A percentile compares a stretch with the other conserved stretches of the same genome.
These are phyloP conservation scores for Trichopus zeylanicus DNA, from an alignment of 116 monocot species.

Conservation along the genomic window DNA sequence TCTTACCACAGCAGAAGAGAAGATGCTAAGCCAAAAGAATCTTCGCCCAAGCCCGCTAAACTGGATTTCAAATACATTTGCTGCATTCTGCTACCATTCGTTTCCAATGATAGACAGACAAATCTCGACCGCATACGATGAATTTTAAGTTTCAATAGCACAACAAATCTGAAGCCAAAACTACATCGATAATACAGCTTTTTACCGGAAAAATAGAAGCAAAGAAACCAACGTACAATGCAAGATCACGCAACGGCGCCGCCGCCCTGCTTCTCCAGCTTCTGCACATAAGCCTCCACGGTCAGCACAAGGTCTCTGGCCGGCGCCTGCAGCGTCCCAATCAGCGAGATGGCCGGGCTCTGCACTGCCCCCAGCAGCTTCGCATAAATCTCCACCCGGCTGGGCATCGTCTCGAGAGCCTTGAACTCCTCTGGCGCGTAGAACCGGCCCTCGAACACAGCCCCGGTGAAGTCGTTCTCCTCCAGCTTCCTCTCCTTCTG, in stretches of 20 bases:
- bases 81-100: no score
- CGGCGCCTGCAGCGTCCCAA: conserved; percentile 55
- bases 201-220: no score
- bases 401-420: conserved; percentile 70
- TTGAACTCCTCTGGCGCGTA: conserved; percentile 75
- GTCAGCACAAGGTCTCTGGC: conserved; percentile 41
- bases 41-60: conserved; percentile 65
- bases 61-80: conserved; percentile 68
- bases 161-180: no score
- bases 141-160: no score
- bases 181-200: no score
- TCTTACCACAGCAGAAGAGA: conserved; percentile 55
- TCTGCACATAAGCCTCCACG: conserved; percentile 40
- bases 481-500: conserved; percentile 78
- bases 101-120: no score
- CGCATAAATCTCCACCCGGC: conserved; percentile 33
- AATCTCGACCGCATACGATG: no score
- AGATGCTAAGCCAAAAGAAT: conserved; percentile 58
- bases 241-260: neutral
- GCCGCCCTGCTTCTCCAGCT: conserved; percentile 22
- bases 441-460: conserved; percentile 79
- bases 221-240: no score
- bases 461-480: conserved; percentile 74
- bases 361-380: conserved; percentile 65
- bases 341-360: conserved; percentile 49